Percentiles rank a stretch among this genome's conserved stretches.
These are phyloP conservation scores for Thalassiosira allenii DNA, from an alignment of 352 stramenopile genomes.

Conservation along the genomic window DNA sequence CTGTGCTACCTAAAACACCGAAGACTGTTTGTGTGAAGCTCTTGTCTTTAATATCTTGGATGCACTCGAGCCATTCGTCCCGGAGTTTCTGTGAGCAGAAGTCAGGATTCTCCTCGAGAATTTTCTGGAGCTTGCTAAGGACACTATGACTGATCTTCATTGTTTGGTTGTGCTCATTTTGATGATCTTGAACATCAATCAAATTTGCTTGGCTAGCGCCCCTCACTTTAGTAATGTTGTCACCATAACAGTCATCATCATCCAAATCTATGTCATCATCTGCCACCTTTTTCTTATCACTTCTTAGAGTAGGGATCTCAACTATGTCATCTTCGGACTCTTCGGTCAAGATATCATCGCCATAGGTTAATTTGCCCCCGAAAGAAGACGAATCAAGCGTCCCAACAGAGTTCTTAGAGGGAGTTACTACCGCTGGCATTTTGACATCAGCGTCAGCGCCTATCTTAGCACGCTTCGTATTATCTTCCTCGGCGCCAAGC, in stretches of 20 bases:
- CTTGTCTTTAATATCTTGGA: too few relatives aligned
- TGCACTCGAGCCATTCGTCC: conserved; percentile 43
- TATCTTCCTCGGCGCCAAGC: neutral
- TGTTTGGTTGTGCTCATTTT: conserved; percentile 18
- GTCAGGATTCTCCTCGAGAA: conserved; percentile 31
- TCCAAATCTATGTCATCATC: neutral
- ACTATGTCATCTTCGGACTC: too few relatives aligned
- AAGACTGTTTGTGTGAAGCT: neutral
- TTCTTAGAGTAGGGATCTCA: too few relatives aligned
- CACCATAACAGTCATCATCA: neutral
- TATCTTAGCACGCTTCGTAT: neutral
- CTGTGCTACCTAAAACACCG: conserved; percentile 53
- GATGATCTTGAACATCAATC: neutral
- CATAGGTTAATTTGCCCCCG: too few relatives aligned
- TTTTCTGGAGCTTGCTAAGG: conserved; percentile 19
- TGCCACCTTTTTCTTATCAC: too few relatives aligned
- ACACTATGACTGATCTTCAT: conserved; percentile 17
- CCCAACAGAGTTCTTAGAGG: too few relatives aligned
- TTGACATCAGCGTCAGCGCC: neutral
- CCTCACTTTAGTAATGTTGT: neutral
- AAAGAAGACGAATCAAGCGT: too few relatives aligned
- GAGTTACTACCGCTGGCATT: neutral
- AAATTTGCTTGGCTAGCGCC: neutral
- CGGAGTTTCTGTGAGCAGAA: conserved; percentile 41
- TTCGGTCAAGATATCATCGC: too few relatives aligned